A percentile compares a stretch with the other conserved stretches of the same genome.
phyloP scores from a whole-genome alignment of 371 early-diverging fungal species.

The Coemansia sp. region DNA sequence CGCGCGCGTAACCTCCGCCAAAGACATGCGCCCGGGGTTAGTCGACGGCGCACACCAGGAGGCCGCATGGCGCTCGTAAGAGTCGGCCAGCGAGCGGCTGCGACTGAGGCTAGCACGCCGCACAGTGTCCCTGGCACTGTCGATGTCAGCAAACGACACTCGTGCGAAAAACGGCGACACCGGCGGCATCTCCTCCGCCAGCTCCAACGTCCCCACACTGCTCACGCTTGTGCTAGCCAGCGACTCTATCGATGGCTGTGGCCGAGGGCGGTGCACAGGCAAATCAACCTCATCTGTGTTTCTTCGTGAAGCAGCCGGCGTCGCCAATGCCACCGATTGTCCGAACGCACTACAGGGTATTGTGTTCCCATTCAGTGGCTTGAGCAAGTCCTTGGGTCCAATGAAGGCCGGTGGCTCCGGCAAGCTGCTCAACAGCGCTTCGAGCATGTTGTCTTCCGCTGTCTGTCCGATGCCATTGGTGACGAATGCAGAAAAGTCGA shows the following conservation, averaged over 20 bases:
- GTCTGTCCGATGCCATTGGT: background rate
- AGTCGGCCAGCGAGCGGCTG: conserved; percentile 8
- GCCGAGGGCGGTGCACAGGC: conserved; percentile 15
- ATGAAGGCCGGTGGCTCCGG: conserved; percentile 47
- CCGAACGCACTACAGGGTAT: conserved; percentile 24
- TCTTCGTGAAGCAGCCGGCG: conserved; percentile 35
- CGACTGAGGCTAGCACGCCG: conserved; percentile 9
- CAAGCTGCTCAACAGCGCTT: conserved; percentile 38
- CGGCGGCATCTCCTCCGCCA: conserved; percentile 33
- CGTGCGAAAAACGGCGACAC: conserved; percentile 23
- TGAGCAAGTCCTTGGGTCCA: too few species aligned
- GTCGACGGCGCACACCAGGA: conserved; percentile 19
- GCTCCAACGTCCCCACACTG: conserved; percentile 3
- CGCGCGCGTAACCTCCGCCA: too few species aligned
- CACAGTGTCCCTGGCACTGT: conserved; percentile 9
- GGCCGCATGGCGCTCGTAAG: too few species aligned
- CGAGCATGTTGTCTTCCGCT: conserved; percentile 30
- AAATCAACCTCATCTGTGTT: conserved; percentile 36
- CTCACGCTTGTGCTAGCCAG: too few species aligned
- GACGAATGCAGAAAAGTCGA: conserved; percentile 9
- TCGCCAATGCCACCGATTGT: conserved; percentile 30
- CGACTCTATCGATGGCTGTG: conserved; percentile 5
- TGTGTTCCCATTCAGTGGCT: conserved; percentile 2
- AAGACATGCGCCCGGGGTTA: conserved; percentile 7
- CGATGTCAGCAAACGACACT: background rate